Percentiles rank a stretch among this genome's conserved stretches.
phyloP scores from a whole-genome alignment of 345 rosid genomes.

The Anastatica hierochuntica region DNA sequence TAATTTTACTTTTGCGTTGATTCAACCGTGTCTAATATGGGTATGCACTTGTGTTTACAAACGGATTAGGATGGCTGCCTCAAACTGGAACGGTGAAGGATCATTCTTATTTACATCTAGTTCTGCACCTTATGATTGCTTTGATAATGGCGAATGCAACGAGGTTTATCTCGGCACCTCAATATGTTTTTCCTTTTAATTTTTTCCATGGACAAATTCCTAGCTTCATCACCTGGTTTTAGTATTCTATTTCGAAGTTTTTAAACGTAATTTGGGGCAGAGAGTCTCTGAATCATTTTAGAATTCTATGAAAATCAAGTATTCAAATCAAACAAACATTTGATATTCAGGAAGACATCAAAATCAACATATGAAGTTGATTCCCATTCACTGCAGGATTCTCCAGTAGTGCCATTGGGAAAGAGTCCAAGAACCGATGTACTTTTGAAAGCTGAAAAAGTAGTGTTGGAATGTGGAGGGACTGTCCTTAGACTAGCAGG shows the following conservation, averaged over 20 bases:
- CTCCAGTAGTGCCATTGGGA: constrained; percentile 70
- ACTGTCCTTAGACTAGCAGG: constrained; percentile 82
- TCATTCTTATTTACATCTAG: constrained; percentile 86
- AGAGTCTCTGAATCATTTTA: not conserved
- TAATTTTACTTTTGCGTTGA: not conserved
- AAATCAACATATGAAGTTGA: no score
- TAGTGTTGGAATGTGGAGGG: constrained; percentile 64
- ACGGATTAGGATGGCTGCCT: constrained; percentile 62
- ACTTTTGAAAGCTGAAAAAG: constrained; percentile 72
- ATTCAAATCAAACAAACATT: not conserved
- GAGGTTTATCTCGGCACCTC: constrained; percentile 44
- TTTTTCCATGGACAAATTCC: not conserved
- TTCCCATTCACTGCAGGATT: constrained; percentile 43
- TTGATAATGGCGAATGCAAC: constrained; percentile 63
- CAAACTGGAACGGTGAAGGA: constrained; percentile 86
- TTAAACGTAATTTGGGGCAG: not conserved
- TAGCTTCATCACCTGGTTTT: not conserved
- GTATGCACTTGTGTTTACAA: not conserved
- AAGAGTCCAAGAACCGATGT: constrained; percentile 82
- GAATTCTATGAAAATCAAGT: not conserved
- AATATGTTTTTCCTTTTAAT: not conserved
- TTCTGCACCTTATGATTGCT: constrained; percentile 75
- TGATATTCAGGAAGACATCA: not conserved
- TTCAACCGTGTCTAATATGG: constrained; percentile 4
- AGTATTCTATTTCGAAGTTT: not conserved